Evolutionary conservation across 2,329 filamentous ascomycete species (phyloP).

Genomic region (Dothistroma pini): DNA sequence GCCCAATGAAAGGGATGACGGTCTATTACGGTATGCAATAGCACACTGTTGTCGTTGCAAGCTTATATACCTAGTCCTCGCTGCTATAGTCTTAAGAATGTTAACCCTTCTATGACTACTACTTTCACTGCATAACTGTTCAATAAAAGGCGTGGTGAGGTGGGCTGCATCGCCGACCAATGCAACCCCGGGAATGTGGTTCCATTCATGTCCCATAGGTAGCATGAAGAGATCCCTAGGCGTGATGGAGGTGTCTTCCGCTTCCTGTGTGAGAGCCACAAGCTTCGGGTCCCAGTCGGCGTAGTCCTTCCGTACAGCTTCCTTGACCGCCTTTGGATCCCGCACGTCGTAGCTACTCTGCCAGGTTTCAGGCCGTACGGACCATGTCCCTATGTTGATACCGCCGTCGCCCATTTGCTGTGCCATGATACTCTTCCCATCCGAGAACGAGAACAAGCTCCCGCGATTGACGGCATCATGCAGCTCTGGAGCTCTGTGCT

Average conservation of each 20-base stretch:
- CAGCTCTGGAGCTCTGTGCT: slow-evolving; percentile 28
- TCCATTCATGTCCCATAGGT: slow-evolving; percentile 39
- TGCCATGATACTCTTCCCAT: slow-evolving; percentile 29
- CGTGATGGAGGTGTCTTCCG: slow-evolving; percentile 26
- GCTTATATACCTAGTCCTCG: too few relatives aligned
- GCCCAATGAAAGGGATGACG: too few relatives aligned
- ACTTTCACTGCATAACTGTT: too few relatives aligned
- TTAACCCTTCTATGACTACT: too few relatives aligned
- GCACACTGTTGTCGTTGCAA: too few relatives aligned
- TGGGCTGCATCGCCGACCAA: slow-evolving; percentile 33
- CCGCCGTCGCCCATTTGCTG: slow-evolving; percentile 28
- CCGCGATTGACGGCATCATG: slow-evolving; percentile 36
- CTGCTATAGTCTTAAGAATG: too few relatives aligned
- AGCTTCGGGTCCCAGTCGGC: slow-evolving; percentile 38
- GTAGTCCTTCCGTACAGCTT: slow-evolving; percentile 26
- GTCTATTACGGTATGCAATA: too few relatives aligned
- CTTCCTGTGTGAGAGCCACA: slow-evolving; percentile 27
- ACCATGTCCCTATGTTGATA: slow-evolving; percentile 20
- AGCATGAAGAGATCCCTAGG: slow-evolving; percentile 39
- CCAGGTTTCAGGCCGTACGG: slow-evolving; percentile 19
- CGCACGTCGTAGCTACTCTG: slow-evolving; percentile 16
- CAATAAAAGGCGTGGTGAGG: too few relatives aligned
- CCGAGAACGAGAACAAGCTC: slow-evolving; percentile 28
- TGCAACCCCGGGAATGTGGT: slow-evolving; percentile 37
- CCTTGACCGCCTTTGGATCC: slow-evolving; percentile 23